phyloP scores from a whole-genome alignment of 1,139 yeast species.

The Suhomyces chickasaworum region DNA sequence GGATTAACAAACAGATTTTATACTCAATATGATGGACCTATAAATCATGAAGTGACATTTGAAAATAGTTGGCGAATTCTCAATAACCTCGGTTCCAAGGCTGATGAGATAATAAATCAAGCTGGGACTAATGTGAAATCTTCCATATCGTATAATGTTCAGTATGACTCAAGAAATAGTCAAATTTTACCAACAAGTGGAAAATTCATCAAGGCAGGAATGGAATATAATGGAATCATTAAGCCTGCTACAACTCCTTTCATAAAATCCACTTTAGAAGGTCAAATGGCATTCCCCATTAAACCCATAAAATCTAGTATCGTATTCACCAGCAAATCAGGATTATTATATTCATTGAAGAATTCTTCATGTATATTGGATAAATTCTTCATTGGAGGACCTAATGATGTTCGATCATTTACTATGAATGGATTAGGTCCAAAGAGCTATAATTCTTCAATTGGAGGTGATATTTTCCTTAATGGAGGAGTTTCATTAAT shows the following conservation, averaged over 20 bases:
- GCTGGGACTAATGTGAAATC: conserved; percentile 68
- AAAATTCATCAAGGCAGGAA: conserved; percentile 47
- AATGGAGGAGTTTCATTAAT: conserved; percentile 73
- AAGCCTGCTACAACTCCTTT: conserved; percentile 33
- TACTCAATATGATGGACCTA: conserved; percentile 27
- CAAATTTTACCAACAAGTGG: conserved; percentile 63
- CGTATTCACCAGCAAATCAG: conserved; percentile 51
- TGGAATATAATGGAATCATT: conserved; percentile 59
- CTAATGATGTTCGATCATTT: conserved; percentile 81
- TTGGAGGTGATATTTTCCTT: conserved; percentile 81
- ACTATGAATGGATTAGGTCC: conserved; percentile 85
- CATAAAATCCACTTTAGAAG: conserved; percentile 51
- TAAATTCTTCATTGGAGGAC: conserved; percentile 64
- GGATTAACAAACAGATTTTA: conserved; percentile 60
- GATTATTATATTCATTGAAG: conserved; percentile 47
- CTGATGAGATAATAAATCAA: conserved; percentile 39
- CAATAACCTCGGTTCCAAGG: conserved; percentile 41
- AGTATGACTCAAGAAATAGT: conserved; percentile 61
- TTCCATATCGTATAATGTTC: conserved; percentile 52
- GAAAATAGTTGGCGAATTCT: conserved; percentile 70
- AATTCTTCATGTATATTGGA: conserved; percentile 59
- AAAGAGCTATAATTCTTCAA: conserved; percentile 54
- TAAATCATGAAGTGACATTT: conserved; percentile 59
- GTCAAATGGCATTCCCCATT: conserved; percentile 37
- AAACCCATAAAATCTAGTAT: conserved; percentile 30